Conservation (phyloP, 371 early-diverging fungal genomes). For the Actinomortierella wolfii region DNA sequence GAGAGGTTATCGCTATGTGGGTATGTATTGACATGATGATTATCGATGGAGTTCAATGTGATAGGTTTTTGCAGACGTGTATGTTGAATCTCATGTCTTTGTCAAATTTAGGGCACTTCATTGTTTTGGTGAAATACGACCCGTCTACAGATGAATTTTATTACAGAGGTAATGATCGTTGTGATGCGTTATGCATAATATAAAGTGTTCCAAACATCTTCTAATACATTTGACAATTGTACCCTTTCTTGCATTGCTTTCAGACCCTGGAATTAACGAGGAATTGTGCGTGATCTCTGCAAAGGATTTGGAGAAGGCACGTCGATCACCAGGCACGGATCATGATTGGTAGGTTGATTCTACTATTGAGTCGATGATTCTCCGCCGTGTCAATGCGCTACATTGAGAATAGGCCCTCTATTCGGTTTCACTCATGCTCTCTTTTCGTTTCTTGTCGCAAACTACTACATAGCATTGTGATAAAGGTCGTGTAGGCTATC, state of each 20-base stretch:
- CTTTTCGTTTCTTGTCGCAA: neutral
- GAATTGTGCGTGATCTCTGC: conserved; percentile 65
- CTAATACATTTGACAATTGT: neutral
- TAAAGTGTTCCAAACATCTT: neutral
- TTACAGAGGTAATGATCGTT: conserved; percentile 55
- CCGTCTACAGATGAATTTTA: conserved; percentile 66
- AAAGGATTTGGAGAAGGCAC: conserved; percentile 64
- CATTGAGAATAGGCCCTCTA: neutral
- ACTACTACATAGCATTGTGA: conserved; percentile 18
- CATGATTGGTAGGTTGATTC: conserved; percentile 61
- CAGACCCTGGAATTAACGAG: conserved; percentile 66
- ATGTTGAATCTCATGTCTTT: neutral
- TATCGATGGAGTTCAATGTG: neutral
- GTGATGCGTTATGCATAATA: neutral
- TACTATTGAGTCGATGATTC: neutral
- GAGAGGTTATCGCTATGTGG: conserved; percentile 56
- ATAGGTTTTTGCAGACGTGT: neutral
- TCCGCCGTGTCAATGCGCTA: neutral
- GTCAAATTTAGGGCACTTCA: conserved; percentile 66
- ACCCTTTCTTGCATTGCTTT: neutral
- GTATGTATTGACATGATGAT: conserved; percentile 24
- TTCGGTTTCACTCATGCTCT: neutral
- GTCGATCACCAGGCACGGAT: conserved; percentile 69
- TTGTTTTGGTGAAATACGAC: conserved; percentile 74
- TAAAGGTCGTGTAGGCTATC: conserved; percentile 13